Evolutionary conservation across 2,329 filamentous ascomycete genomes (phyloP).

Genomic region (Fusarium haematococcum): DNA sequence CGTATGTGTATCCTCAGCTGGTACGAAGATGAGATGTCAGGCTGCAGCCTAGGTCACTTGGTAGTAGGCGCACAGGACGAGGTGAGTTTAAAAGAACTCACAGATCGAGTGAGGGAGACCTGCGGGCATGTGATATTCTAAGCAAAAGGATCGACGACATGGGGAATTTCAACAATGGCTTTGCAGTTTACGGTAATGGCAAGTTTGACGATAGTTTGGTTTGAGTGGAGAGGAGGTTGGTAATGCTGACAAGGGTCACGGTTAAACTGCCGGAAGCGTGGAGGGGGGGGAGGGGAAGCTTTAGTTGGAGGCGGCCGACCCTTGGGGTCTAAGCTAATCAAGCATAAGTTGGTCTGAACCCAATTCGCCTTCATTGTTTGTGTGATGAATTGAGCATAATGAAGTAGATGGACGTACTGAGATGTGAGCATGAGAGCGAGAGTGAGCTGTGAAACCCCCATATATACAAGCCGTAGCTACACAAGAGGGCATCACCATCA

Average conservation of each 20-base stretch:
- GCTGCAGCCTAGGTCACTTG: slow-evolving; percentile 46
- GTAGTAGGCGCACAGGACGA: slow-evolving; percentile 47
- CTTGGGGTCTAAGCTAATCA: not conserved
- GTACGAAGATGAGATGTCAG: slow-evolving; percentile 46
- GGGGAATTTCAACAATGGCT: not conserved
- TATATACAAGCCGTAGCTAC: not conserved
- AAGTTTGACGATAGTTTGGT: not conserved
- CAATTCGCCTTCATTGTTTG: not conserved
- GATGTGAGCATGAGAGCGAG: not conserved
- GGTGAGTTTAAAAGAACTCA: slow-evolving; percentile 30
- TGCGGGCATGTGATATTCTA: slow-evolving; percentile 48
- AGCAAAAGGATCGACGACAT: not conserved
- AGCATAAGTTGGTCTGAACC: slow-evolving; percentile 6
- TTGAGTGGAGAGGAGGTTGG: not conserved
- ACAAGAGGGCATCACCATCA: not conserved
- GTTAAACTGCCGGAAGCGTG: not conserved
- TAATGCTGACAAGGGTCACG: not conserved
- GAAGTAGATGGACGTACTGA: not conserved
- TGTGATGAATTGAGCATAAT: not conserved
- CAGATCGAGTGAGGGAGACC: slow-evolving; percentile 41
- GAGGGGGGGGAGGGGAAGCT: not conserved
- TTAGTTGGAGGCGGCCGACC: slow-evolving; percentile 26
- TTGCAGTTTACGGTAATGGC: not conserved
- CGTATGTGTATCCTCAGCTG: slow-evolving; percentile 48
- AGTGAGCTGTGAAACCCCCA: not conserved